phyloP scores from a whole-genome alignment of 345 rosid genomes.

The Populus ilicifolia region DNA sequence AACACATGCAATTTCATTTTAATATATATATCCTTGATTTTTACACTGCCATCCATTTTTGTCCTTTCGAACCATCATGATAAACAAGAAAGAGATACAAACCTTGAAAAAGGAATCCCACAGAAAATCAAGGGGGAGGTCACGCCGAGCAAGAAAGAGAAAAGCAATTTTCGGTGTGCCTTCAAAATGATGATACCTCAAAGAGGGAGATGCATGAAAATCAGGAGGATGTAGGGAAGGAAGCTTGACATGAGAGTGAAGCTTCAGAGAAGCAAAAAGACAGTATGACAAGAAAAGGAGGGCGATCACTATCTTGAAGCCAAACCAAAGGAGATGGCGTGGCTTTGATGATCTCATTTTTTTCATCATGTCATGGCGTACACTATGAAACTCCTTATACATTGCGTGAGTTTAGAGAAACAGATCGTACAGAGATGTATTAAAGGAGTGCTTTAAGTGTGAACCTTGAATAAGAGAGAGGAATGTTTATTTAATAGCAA shows the following conservation, averaged over 20 bases:
- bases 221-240: not conserved
- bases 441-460: not conserved
- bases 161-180: constrained; percentile 25
- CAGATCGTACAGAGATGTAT: not conserved
- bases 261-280: not conserved
- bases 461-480: not conserved
- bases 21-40: no score
- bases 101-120: constrained; percentile 33
- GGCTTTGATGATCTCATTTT: not conserved
- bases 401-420: not conserved
- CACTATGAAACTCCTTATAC: not conserved
- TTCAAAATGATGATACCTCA: not conserved
- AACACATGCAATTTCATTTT: no score
- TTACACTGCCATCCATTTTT: no score
- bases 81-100: not conserved
- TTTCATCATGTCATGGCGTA: not conserved
- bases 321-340: not conserved
- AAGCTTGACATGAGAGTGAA: not conserved
- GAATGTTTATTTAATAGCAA: not conserved
- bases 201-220: not conserved
- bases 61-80: no score
- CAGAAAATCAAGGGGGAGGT: constrained; percentile 30
- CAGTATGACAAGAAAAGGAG: not conserved
- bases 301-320: not conserved
- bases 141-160: constrained; percentile 23